Conservation (phyloP, 768 basidiomycete genomes). For the Galerina sulciceps region DNA sequence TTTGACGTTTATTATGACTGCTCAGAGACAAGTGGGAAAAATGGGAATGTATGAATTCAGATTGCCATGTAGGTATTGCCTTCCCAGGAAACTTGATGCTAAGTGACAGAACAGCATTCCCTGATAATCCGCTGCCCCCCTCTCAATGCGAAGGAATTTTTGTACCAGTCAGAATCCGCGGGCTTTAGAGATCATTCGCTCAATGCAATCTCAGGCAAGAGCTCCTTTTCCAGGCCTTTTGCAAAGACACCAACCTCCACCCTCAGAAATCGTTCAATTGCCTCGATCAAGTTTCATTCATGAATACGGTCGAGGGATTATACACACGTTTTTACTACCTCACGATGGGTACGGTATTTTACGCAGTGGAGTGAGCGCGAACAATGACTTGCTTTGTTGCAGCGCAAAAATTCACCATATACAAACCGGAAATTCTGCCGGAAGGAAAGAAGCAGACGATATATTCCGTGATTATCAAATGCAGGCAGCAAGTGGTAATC, state of each 20-base stretch:
- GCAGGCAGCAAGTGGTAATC: constrained; percentile 56
- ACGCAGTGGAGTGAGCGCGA: background rate
- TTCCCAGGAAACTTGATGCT: background rate
- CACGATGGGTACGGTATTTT: constrained; percentile 50
- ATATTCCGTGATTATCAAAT: constrained; percentile 71
- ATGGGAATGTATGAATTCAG: constrained; percentile 61
- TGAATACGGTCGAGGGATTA: constrained; percentile 21
- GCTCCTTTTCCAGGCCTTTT: background rate
- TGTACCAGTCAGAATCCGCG: constrained; percentile 31
- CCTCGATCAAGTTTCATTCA: constrained; percentile 24
- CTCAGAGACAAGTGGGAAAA: constrained; percentile 74
- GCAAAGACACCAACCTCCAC: background rate
- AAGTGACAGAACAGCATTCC: constrained; percentile 6
- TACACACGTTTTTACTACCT: constrained; percentile 58
- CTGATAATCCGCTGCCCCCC: constrained; percentile 22
- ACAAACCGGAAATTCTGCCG: constrained; percentile 40
- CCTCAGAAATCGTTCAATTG: constrained; percentile 34
- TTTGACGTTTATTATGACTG: constrained; percentile 3
- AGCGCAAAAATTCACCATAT: constrained; percentile 73
- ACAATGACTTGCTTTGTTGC: background rate
- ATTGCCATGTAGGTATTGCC: constrained; percentile 51
- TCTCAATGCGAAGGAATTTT: constrained; percentile 39
- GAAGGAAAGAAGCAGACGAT: constrained; percentile 51
- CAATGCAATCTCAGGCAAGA: constrained; percentile 34
- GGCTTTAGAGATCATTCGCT: constrained; percentile 36